These are phyloP conservation scores for Zygoascus meyerae DNA, from an alignment of 1,139 yeast genomes.

Conservation along the genomic window DNA sequence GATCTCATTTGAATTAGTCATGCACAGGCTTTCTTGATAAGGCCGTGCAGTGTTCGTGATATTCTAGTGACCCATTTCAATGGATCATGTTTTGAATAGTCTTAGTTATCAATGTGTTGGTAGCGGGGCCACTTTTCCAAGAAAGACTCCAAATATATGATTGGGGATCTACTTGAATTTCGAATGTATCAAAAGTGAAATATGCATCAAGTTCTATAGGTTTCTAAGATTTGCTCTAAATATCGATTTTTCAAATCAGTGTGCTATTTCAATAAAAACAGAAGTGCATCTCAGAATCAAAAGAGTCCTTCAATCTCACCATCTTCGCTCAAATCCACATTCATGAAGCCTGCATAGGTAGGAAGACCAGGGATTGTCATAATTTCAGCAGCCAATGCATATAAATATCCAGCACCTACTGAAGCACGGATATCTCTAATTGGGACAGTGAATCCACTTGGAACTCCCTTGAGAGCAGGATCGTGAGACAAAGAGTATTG, in stretches of 20 bases:
- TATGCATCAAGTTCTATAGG: too few relatives aligned
- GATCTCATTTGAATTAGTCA: too few relatives aligned
- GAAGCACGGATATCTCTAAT: slow-evolving; percentile 91
- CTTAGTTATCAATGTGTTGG: too few relatives aligned
- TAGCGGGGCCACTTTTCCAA: too few relatives aligned
- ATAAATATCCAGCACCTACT: slow-evolving; percentile 94
- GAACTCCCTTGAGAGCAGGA: slow-evolving; percentile 89
- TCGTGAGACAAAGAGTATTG: slow-evolving; percentile 96
- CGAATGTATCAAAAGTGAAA: too few relatives aligned
- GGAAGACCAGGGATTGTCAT: slow-evolving; percentile 98
- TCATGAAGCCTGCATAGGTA: slow-evolving; percentile 95
- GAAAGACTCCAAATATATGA: too few relatives aligned
- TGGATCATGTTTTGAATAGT: too few relatives aligned
- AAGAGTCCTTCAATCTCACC: slow-evolving; percentile 96
- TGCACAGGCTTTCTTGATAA: too few relatives aligned
- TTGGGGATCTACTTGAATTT: too few relatives aligned
- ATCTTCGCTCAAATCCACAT: slow-evolving; percentile 85
- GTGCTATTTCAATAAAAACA: not conserved
- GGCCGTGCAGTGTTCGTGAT: too few relatives aligned
- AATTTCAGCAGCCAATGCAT: slow-evolving; percentile 95
- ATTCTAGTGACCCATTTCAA: too few relatives aligned
- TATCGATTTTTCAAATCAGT: not conserved
- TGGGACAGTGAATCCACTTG: slow-evolving; percentile 91
- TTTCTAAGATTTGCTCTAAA: not conserved
- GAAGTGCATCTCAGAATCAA: slow-evolving; percentile 33